A percentile compares a stretch with the other conserved stretches of the same genome.
These are phyloP conservation scores for Trichoderma semiorbis DNA, from an alignment of 2,329 filamentous ascomycete genomes.

Conservation along the genomic window DNA sequence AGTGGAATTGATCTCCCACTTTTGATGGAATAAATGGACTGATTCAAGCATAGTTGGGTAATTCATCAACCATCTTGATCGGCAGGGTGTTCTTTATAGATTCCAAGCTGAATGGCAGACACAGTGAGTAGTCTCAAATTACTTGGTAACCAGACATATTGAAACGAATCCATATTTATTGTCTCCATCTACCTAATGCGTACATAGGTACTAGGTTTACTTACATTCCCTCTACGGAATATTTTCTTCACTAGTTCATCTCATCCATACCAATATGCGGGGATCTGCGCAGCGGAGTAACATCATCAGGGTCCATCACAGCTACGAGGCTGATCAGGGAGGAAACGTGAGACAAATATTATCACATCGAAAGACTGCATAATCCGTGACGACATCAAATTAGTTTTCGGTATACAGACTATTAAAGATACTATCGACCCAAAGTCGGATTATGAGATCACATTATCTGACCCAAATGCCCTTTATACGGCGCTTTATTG, in stretches of 20 bases:
- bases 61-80: not conserved
- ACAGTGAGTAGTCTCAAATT: too few species aligned
- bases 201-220: too few species aligned
- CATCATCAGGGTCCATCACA: not conserved
- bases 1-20: not conserved
- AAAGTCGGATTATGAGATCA: not conserved
- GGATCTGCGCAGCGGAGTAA: not conserved
- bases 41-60: not conserved
- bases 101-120: too few species aligned
- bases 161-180: not conserved
- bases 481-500: not conserved
- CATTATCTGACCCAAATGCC: not conserved
- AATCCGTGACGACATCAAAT: not conserved
- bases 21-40: not conserved
- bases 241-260: not conserved
- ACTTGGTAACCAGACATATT: too few species aligned
- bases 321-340: not conserved
- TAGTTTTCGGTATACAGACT: not conserved
- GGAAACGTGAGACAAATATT: not conserved
- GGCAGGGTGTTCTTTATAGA: not conserved
- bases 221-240: not conserved
- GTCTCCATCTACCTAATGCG: too few species aligned
- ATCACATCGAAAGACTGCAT: not conserved
- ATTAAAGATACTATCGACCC: not conserved
- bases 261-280: not conserved